Conservation (phyloP, 306 rosid species). For the barrel medic (Medicago truncatula) region MtrunA17r5.0-ANR NC_053043.1:46505501-46506000, state of each 20-base stretch:
- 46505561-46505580: slow-evolving; percentile 98
- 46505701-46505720: slow-evolving; percentile 41
- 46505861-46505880: slow-evolving; percentile 23
- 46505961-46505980: slow-evolving; percentile 33
- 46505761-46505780: slow-evolving; percentile 86
- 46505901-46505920: slow-evolving; percentile 6
- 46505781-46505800: slow-evolving; percentile 98
- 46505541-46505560: slow-evolving; percentile 60
- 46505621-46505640: slow-evolving; percentile 68
- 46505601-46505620: slow-evolving; percentile 89
- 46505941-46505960: neutral
- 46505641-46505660: slow-evolving; percentile 15
- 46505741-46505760: slow-evolving; percentile 82
- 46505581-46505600: slow-evolving; percentile 95
- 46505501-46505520: slow-evolving; percentile 34
- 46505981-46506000: slow-evolving; percentile 33
- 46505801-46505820: slow-evolving; percentile 78
- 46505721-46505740: slow-evolving; percentile 77
- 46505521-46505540: neutral
- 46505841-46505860: slow-evolving; percentile 43
- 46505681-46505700: slow-evolving; percentile 39
- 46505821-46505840: slow-evolving; percentile 96
- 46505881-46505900: slow-evolving; percentile 18
- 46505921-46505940: slow-evolving; percentile 5
- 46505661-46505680: slow-evolving; percentile 16